Base-by-base conservation (phyloP, 2,329 filamentous ascomycete genomes). In the Bimuria novae-zelandiae region DNA sequence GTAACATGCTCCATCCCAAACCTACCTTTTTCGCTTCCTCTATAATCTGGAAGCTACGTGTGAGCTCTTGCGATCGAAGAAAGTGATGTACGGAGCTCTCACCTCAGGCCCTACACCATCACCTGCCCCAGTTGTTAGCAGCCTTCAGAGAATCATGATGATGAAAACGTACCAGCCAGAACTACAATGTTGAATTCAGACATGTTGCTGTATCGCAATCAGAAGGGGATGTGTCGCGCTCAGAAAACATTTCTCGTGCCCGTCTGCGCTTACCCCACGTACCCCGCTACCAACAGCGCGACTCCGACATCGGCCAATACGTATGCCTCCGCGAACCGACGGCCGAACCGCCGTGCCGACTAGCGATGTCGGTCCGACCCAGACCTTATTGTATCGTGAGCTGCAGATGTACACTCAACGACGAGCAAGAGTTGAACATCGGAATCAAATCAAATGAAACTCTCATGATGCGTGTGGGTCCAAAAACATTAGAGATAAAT, bases 1-100 rank as follows among this genome's bases (percentile, higher is more conserved):
- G n/a, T n/a, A n/a, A n/a, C n/a, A n/a, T n/a, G n/a, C n/a, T 49
- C 29, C 17, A 16, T 16, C 8, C 7, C n/a, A 41, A 35, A 43
- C 69, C 63, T 79, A 92, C 90, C 84, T 96, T 96, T 69, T 96
- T 77, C 56, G 85, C 91, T 79, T 96, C 92, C 60, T 85, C 84
- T 52, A 91, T 86, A 60, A 96, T 90, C 89, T 90, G 52, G 21
- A 54, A 51, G 23, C 33, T 29, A 30, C 32, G n/a, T 44, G 56
- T 71, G 19, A 71, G 67, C 57, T 52, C 47, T 17, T 47, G 42
- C 10, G 11, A 39, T 11, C 35, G 16, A 29, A 23, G 40, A 22
- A 45, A 43, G 30, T n/a, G n/a, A 6, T 27, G 17, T 33, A 41
- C 22, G 16, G 30, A 44, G 52, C 55, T 57, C 46, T 59, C 70